Base-by-base conservation (phyloP, 169 alveolate species). In the Cryptosporidium meleagridis region DNA sequence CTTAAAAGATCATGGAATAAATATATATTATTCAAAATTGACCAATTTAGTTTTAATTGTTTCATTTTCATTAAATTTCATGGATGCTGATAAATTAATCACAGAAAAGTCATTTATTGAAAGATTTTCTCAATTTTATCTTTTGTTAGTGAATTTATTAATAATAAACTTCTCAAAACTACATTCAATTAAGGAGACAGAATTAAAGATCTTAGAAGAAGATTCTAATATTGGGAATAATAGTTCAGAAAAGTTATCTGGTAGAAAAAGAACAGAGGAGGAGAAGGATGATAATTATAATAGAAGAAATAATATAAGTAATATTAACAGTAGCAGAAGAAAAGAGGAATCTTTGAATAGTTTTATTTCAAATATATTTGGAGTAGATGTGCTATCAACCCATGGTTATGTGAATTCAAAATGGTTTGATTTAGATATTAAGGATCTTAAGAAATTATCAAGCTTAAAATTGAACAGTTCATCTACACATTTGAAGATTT, bases 111-210 rank as follows among this genome's bases (percentile, higher is more conserved):
- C 53, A 16, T 52, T 73, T 73, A 14, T 55, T 10, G 86, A 73
- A 2, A 55, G 68, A 41, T 33, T 73, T n/a, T 53, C 58, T 16
- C 86, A 73, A 23, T 33, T 73, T 29, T 73, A 73, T 26, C 53
- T 73, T 10, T 55, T 73, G 7, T 35, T 73, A 4, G 14, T 73
- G 16, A 73, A 73, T 73, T 73, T 73, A 3, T 31, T 73, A 31
- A 73, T 73, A 5, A 73, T 73, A 12, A 73, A 73, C 26, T 73
- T 73, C 70, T 51, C 68, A 18, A 73, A 73, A 23, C 21, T 73
- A 35, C 55, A 73, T 41, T 73, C 71, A n/a, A 31, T 29, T 41
- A 73, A 55, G 71, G 71, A 73, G 31, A 37, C 4, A 0, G 31
- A 58, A 26, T 5, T 58, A 35, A 41, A 41, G 6, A 6, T 52